Evolutionary conservation across 2,329 filamentous ascomycete genomes (phyloP).

Genomic region (Aspergillus viridinutans): DNA sequence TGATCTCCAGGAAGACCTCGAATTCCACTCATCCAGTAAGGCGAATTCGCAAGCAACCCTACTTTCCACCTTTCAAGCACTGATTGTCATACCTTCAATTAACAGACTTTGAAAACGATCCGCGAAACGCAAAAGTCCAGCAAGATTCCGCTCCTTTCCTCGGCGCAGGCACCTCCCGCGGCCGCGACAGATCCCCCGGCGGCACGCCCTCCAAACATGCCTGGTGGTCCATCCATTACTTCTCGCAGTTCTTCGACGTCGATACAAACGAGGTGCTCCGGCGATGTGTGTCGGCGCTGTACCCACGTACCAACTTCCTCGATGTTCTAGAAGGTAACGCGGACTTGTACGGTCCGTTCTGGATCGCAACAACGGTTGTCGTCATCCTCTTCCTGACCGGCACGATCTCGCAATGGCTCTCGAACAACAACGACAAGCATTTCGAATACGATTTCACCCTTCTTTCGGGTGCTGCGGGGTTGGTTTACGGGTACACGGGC

Average conservation of each 20-base stretch:
- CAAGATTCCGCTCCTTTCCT: constrained; percentile 50
- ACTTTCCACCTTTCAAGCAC: neutral
- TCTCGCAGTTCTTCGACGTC: constrained; percentile 97
- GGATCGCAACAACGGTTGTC: constrained; percentile 97
- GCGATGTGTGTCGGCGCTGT: constrained; percentile 84
- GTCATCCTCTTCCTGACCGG: constrained; percentile 93
- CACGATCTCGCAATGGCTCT: constrained; percentile 87
- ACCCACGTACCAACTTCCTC: constrained; percentile 88
- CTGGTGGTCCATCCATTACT: constrained; percentile 90
- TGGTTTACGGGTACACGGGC: constrained; percentile 93
- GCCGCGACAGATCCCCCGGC: constrained; percentile 39
- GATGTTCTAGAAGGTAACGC: constrained; percentile 96
- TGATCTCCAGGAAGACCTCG: constrained; percentile 96
- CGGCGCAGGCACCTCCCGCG: constrained; percentile 38
- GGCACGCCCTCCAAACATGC: constrained; percentile 67
- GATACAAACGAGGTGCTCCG: constrained; percentile 85
- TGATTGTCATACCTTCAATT: neutral
- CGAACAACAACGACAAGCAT: constrained; percentile 60
- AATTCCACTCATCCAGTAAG: constrained; percentile 88
- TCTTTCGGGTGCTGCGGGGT: constrained; percentile 80
- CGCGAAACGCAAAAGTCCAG: constrained; percentile 47
- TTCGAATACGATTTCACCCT: constrained; percentile 91
- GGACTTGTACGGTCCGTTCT: constrained; percentile 94
- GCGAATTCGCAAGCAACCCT: neutral
- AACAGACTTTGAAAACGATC: constrained; percentile 63